phyloP scores from a whole-genome alignment of 1,139 yeast genomes.

The Yamadazyma triangularis region DNA sequence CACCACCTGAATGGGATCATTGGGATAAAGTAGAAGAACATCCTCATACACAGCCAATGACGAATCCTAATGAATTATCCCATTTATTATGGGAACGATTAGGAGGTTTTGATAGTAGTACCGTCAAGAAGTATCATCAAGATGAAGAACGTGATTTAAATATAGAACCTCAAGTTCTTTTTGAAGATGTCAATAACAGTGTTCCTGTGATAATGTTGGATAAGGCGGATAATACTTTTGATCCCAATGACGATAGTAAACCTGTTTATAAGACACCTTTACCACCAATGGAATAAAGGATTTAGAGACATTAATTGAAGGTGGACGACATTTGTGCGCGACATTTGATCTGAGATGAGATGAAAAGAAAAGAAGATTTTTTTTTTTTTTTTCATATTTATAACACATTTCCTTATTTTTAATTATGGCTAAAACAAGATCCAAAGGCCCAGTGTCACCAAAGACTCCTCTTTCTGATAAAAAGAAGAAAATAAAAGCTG shows the following conservation, averaged over 20 bases:
- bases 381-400: conserved; percentile 9
- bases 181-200: conserved; percentile 31
- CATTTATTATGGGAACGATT: conserved; percentile 44
- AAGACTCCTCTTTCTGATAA: conserved; percentile 17
- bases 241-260: conserved; percentile 1
- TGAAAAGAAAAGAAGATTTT: too few species aligned
- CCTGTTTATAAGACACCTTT: conserved; percentile 10
- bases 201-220: conserved; percentile 39
- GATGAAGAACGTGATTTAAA: conserved; percentile 14
- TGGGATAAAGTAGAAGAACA: conserved; percentile 43
- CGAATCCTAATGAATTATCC: conserved; percentile 38
- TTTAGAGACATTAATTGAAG: too few species aligned
- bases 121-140: conserved; percentile 26
- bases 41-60: conserved; percentile 32
- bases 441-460: conserved; percentile 21
- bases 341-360: conserved; percentile 11
- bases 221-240: conserved; percentile 7
- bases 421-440: conserved; percentile 28
- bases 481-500: conserved; percentile 10
- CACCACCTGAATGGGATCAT: conserved; percentile 45
- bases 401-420: not conserved
- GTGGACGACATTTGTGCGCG: conserved; percentile 5
- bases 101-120: conserved; percentile 35
- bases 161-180: conserved; percentile 32
- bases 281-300: too few species aligned